Conservation (phyloP, 352 stramenopile genomes). For the Phytopythium vexans region DNA sequence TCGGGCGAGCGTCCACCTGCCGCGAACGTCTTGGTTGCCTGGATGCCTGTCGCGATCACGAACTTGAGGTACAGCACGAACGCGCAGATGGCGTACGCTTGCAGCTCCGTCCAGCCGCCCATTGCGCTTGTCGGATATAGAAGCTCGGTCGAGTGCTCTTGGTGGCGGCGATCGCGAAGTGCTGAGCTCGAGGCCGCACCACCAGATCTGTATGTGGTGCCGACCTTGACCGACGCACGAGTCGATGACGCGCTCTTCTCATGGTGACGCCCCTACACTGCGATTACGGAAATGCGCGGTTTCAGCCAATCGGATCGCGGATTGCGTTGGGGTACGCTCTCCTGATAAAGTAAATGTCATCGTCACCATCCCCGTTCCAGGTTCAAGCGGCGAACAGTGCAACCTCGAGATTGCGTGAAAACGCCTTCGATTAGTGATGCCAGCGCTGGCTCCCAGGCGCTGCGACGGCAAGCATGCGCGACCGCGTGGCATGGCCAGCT, state of each 20-base stretch:
- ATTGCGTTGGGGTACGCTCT: conserved; percentile 2
- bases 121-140: conserved; percentile 7
- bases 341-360: background rate
- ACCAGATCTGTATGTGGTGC: too few species aligned
- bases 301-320: conserved; percentile 18
- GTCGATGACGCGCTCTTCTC: background rate
- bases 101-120: conserved; percentile 21
- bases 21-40: conserved; percentile 37
- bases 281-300: conserved; percentile 14
- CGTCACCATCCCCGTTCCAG: background rate
- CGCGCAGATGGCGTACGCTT: conserved; percentile 29
- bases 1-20: conserved; percentile 28
- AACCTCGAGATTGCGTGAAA: conserved; percentile 4
- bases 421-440: background rate
- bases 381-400: background rate
- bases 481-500: too few species aligned
- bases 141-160: background rate
- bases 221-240: background rate
- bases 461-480: too few species aligned
- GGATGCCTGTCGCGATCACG: conserved; percentile 23
- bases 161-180: background rate
- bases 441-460: too few species aligned
- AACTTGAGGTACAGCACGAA: conserved; percentile 43
- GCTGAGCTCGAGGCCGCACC: background rate
- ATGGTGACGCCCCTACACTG: background rate